A percentile compares a stretch with the other conserved stretches of the same genome.
phyloP scores from a whole-genome alignment of 2,329 filamentous ascomycete genomes.

The Septoria petroselini region DNA sequence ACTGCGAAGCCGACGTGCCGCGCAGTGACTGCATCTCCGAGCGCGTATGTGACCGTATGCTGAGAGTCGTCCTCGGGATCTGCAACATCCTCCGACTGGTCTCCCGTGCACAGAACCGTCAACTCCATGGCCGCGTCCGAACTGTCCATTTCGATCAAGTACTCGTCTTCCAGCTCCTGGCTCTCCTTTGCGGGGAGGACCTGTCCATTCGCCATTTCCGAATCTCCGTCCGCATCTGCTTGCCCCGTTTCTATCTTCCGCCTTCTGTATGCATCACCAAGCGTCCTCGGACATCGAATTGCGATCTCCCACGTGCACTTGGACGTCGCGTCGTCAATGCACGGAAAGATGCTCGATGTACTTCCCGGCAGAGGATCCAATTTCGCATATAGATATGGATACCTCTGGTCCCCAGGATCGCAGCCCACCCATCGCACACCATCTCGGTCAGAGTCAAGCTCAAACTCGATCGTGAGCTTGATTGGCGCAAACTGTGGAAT shows the following conservation, averaged over 20 bases:
- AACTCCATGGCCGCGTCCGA: constrained; percentile 88
- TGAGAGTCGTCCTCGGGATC: constrained; percentile 74
- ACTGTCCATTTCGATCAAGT: constrained; percentile 53
- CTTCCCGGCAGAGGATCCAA: constrained; percentile 75
- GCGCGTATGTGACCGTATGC: constrained; percentile 83
- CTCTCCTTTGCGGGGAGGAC: constrained; percentile 20
- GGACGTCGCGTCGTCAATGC: constrained; percentile 78
- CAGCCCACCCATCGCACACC: constrained; percentile 89
- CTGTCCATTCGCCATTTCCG: constrained; percentile 43
- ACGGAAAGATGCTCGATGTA: constrained; percentile 86
- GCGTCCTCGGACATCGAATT: constrained; percentile 77
- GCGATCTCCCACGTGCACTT: constrained; percentile 85
- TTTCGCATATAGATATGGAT: constrained; percentile 86
- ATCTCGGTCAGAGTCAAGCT: constrained; percentile 71
- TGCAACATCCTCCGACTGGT: constrained; percentile 74
- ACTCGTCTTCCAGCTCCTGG: constrained; percentile 37
- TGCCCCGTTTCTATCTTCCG: constrained; percentile 35
- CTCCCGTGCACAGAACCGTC: constrained; percentile 85
- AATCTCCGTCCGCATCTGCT: constrained; percentile 39
- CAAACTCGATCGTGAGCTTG: constrained; percentile 71
- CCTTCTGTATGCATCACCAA: constrained; percentile 67
- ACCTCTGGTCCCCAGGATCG: constrained; percentile 73
- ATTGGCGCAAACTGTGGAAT: constrained; percentile 56
- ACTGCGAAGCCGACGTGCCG: constrained; percentile 91
- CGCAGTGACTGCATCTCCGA: constrained; percentile 70